Evolutionary conservation across 2,329 filamentous ascomycete genomes (phyloP).

Genomic region (Neopestalotiopsis clavispora): DNA sequence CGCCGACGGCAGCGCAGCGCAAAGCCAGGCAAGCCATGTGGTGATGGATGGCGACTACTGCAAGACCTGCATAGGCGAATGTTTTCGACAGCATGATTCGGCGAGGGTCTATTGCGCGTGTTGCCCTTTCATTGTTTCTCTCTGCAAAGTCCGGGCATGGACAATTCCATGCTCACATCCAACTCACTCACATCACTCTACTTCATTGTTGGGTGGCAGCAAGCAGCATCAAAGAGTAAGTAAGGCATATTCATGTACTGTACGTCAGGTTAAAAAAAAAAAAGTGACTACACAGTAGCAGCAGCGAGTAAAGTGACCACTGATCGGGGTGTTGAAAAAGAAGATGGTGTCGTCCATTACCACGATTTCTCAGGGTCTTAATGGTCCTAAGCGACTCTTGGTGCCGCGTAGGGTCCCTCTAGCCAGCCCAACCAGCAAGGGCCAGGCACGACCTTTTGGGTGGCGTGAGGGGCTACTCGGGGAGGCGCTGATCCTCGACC

Average conservation of each 20-base stretch:
- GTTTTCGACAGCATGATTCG: constrained; percentile 10
- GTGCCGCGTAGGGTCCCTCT: constrained; percentile 16
- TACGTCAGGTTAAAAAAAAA: no score
- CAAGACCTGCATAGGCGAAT: constrained; percentile 18
- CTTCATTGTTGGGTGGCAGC: neutral
- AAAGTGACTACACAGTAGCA: neutral
- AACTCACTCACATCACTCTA: neutral
- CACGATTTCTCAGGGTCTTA: constrained; percentile 28
- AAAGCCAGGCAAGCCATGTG: constrained; percentile 11
- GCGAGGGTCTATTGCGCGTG: constrained; percentile 5
- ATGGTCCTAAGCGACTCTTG: constrained; percentile 17
- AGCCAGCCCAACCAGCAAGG: constrained; percentile 16
- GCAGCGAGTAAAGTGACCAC: neutral
- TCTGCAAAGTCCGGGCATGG: neutral
- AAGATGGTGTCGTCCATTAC: constrained; percentile 7
- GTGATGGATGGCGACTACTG: constrained; percentile 17
- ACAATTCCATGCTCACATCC: no score
- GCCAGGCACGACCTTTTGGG: constrained; percentile 14
- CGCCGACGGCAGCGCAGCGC: neutral
- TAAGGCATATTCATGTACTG: neutral
- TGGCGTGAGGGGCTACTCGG: constrained; percentile 16
- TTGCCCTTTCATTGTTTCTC: neutral
- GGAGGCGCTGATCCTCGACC: constrained; percentile 3
- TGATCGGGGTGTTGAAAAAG: neutral
- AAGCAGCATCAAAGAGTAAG: neutral